Base-by-base conservation (phyloP, 176 grass and related monocot genomes). In the Eragrostis nindensis region DNA sequence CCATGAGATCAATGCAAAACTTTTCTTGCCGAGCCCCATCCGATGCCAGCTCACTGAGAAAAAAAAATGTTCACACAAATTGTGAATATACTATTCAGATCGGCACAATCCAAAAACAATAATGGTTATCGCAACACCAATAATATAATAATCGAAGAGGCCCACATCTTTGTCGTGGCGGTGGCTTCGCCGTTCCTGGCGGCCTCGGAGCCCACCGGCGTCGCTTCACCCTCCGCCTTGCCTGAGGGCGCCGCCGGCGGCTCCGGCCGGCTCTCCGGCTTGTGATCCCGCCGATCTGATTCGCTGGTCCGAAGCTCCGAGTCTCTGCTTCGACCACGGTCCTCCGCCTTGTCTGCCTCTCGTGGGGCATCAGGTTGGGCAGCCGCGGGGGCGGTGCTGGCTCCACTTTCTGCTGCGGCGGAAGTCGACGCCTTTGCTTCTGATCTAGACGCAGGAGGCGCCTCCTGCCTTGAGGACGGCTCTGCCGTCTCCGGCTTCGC, bases 1-100 rank as follows among this genome's bases (percentile, higher is more conserved):
- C 97, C 97, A 99, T 99, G 74, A 99, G 91, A 96, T 99, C 97
- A 86, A 99, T 91, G 86, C 87, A 93, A 79, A 99, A 99, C 87
- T 90, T 99, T 72, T 92, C 86, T 85, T 93, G 89, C 71, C 91
- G 85, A 74, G 62, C 45, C 59, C 87, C 85, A 91, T 92, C 89
- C 24, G 85, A 85, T 80, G 86, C 80, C 85, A 88, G 80, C 85
- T 90, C 83, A 87, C 91, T 97, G 91, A 36, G 32, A 50, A 83
- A 66, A 90, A 90, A 42, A 70, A 74, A 21, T 36, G 78, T 82
- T 76, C 77, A 86, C 78, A 70, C 45, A 91, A 89, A 84, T 65
- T 30, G 71, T 87, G 78, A 89, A 89, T 87, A 85, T 89, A 68
- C 83, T 89, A 91, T 70, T 88, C 66, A 87, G 74, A 89, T 74